phyloP scores from a whole-genome alignment of 805 yeast species.

The Nakazawaea laoshanensis region DNA sequence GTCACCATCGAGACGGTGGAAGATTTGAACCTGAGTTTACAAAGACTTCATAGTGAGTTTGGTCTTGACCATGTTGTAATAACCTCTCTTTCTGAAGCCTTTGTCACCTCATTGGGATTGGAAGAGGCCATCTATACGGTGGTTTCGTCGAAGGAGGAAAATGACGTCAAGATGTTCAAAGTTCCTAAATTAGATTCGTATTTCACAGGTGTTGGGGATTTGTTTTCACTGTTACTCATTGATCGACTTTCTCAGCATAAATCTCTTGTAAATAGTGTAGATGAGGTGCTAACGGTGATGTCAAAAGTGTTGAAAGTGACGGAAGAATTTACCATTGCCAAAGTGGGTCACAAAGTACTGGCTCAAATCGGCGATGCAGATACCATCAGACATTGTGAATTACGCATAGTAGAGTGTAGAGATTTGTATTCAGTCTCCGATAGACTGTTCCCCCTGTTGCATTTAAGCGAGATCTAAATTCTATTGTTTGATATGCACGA shows the following conservation, averaged over 20 bases:
- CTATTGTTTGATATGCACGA: too few species aligned
- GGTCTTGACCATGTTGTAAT: constrained; percentile 55
- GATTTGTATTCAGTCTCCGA: constrained; percentile 20
- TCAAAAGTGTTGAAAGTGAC: constrained; percentile 34
- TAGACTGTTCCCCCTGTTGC: constrained; percentile 2
- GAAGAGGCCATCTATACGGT: constrained; percentile 29
- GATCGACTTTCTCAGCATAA: constrained; percentile 33
- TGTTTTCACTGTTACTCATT: constrained; percentile 71
- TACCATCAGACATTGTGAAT: constrained; percentile 66
- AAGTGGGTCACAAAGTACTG: constrained; percentile 27
- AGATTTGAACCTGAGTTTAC: constrained; percentile 37
- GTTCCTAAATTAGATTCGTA: constrained; percentile 66
- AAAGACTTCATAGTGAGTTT: constrained; percentile 36
- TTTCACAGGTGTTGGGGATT: constrained; percentile 93
- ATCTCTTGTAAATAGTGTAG: constrained; percentile 24
- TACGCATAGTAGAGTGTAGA: constrained; percentile 56
- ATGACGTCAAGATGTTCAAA: constrained; percentile 26
- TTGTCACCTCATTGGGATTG: constrained; percentile 6
- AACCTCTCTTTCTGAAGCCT: constrained; percentile 36
- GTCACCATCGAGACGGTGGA: constrained; percentile 30
- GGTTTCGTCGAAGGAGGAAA: constrained; percentile 26
- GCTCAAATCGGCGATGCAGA: constrained; percentile 49
- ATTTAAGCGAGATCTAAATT: too few species aligned
- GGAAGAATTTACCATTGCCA: constrained; percentile 24
- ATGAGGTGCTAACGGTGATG: constrained; percentile 30